These are phyloP conservation scores for Hirschfeldia incana DNA, from an alignment of 345 rosid species.

Conservation along the genomic window DNA sequence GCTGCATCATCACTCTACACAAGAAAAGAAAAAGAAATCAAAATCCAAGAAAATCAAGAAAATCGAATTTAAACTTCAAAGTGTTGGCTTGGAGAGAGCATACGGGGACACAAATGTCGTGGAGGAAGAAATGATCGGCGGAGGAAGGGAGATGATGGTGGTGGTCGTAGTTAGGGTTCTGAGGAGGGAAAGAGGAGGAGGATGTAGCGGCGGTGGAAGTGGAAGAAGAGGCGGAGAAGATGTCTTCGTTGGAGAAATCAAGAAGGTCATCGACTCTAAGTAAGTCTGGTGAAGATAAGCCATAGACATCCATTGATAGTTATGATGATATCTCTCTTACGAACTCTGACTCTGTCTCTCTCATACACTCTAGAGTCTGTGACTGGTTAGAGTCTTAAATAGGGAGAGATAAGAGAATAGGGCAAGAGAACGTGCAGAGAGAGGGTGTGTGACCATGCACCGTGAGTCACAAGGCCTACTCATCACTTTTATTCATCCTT, in stretches of 20 bases:
- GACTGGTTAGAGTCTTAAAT: slow-evolving; percentile 31
- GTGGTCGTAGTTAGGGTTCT: slow-evolving; percentile 43
- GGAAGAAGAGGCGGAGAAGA: slow-evolving; percentile 44
- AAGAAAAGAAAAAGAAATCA: background rate
- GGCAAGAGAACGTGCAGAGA: slow-evolving; percentile 47
- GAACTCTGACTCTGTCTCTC: slow-evolving; percentile 16
- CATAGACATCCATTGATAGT: slow-evolving; percentile 54
- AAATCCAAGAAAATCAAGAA: background rate
- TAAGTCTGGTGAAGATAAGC: slow-evolving; percentile 38
- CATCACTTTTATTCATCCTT: background rate
- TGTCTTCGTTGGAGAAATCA: slow-evolving; percentile 49
- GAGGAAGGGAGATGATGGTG: slow-evolving; percentile 46
- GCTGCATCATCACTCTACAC: slow-evolving; percentile 76
- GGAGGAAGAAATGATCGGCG: slow-evolving; percentile 45
- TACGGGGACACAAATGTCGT: slow-evolving; percentile 74
- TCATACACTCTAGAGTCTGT: background rate
- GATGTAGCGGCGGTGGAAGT: slow-evolving; percentile 35
- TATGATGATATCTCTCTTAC: background rate
- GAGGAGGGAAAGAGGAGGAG: slow-evolving; percentile 37
- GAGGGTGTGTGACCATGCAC: slow-evolving; percentile 40
- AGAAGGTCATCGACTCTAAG: slow-evolving; percentile 44
- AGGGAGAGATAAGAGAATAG: slow-evolving; percentile 15
- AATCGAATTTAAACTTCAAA: background rate
- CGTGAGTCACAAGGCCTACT: slow-evolving; percentile 26
- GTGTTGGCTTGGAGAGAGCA: background rate